Percentiles rank a stretch among this genome's conserved stretches.
Conservation (phyloP, 768 basidiomycete species). For the Lyophyllum shimeji region DNA sequence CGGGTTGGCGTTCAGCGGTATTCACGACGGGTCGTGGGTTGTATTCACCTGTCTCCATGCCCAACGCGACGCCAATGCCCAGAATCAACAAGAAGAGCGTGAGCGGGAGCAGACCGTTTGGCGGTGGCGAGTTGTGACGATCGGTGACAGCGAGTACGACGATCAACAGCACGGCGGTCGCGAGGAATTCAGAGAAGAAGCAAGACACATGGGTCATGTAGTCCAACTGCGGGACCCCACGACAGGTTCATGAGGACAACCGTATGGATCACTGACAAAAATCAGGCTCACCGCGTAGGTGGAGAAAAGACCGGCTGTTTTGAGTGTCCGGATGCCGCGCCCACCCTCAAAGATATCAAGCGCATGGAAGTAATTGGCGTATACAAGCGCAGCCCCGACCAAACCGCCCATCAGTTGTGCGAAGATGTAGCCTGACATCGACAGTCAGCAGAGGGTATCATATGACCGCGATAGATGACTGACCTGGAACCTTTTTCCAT, state of each 20-base stretch:
- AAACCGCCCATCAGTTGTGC: constrained; percentile 65
- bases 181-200: constrained; percentile 58
- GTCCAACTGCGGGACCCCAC: constrained; percentile 12
- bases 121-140: constrained; percentile 47
- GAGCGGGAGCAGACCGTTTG: constrained; percentile 53
- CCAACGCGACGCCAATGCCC: constrained; percentile 58
- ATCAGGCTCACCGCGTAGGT: constrained; percentile 54
- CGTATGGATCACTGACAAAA: not conserved
- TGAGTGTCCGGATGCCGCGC: constrained; percentile 47
- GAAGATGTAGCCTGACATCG: constrained; percentile 43
- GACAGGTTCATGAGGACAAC: not conserved
- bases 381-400: constrained; percentile 57
- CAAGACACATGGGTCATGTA: constrained; percentile 37
- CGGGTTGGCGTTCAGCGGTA: not conserved
- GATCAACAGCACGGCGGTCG: constrained; percentile 56
- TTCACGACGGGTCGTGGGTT: not conserved
- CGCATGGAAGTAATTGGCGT: constrained; percentile 69
- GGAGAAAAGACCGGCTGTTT: constrained; percentile 55
- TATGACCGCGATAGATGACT: not conserved
- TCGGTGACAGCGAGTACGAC: constrained; percentile 56
- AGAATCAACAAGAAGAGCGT: constrained; percentile 57
- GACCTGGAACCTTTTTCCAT: constrained; percentile 65
- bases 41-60: constrained; percentile 56
- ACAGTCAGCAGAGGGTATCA: not conserved
- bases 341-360: constrained; percentile 66